Base-by-base conservation (phyloP, 2,329 filamentous ascomycete genomes). In the Paecilomyces sp. region DNA sequence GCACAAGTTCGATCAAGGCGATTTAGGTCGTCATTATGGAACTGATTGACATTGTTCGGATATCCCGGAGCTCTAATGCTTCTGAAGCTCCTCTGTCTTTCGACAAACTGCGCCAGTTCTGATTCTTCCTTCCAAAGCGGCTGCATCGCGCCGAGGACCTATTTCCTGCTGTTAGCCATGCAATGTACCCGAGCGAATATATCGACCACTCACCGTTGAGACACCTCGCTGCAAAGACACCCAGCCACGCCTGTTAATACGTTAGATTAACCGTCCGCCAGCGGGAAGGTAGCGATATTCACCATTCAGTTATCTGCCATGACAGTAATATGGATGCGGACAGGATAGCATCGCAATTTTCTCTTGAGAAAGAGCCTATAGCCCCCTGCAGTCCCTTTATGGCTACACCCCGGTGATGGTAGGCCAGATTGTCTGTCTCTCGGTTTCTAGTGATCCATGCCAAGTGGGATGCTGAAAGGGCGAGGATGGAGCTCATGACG, bases 221-320 rank as follows among this genome's bases (percentile, higher is more conserved):
- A 92, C 92, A 61, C 92, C 93, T 70, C 93, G 90, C 82, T 96
- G 94, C 61, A 97, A 80, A 65, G 92, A 92, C 63, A 89, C 91
- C 93, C 93, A 97, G 76, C 88, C 90, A 74, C 88, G 88, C 90
- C 92, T 96, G 72, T 66, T 62, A 68, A 52, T 15, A 25, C 25
- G 65, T 81, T 69, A 81, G 77, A 22, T 22, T 22, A 22, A 22
- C 68, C 58, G 54, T 12, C 47, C 50, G 9, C 15, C 47, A 50
- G 25, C 5, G 34, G 54, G 25, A 68, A 68, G 70, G 53, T 66
- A 63, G 66, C 59, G 66, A 68, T 50, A 79, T 88, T 81, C 83
- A 95, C 93, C 92, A 97, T 79, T 97, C 93, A 61, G 88, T 94
- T 59, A 91, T 90, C 79, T 97, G 93, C 92, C 94, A 97, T 41